Evolutionary conservation across 2,329 filamentous ascomycete species (phyloP).

Genomic region (Nannizzia gypsea): DNA sequence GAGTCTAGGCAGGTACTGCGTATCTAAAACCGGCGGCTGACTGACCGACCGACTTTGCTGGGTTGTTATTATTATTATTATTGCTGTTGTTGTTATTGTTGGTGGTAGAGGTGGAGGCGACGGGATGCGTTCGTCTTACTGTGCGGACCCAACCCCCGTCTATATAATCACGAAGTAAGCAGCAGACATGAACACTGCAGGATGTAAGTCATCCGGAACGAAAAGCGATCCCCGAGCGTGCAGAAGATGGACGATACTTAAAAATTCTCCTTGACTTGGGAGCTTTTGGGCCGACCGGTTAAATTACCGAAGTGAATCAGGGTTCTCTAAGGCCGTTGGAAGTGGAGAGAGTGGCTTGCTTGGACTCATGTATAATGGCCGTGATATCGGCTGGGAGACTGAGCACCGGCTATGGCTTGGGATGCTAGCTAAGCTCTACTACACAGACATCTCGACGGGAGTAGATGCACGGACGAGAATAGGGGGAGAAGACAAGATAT

Average conservation of each 20-base stretch:
- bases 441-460: too few species aligned
- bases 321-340: background rate
- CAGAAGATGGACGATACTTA: background rate
- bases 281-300: background rate
- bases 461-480: background rate
- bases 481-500: background rate
- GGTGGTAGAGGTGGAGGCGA: too few species aligned
- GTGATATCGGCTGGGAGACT: background rate
- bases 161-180: background rate
- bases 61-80: too few species aligned
- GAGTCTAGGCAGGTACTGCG: too few species aligned
- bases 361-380: background rate
- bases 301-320: background rate
- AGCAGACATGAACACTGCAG: background rate
- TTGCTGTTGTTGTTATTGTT: too few species aligned
- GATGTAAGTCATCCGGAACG: background rate
- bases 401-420: background rate
- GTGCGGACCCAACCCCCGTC: background rate
- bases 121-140: background rate
- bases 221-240: background rate
- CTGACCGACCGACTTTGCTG: too few species aligned
- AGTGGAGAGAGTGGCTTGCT: background rate
- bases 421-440: too few species aligned
- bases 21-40: too few species aligned
- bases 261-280: background rate